Evolutionary conservation across 2,329 filamentous ascomycete species (phyloP).

Genomic region (Pyricularia sp.): DNA sequence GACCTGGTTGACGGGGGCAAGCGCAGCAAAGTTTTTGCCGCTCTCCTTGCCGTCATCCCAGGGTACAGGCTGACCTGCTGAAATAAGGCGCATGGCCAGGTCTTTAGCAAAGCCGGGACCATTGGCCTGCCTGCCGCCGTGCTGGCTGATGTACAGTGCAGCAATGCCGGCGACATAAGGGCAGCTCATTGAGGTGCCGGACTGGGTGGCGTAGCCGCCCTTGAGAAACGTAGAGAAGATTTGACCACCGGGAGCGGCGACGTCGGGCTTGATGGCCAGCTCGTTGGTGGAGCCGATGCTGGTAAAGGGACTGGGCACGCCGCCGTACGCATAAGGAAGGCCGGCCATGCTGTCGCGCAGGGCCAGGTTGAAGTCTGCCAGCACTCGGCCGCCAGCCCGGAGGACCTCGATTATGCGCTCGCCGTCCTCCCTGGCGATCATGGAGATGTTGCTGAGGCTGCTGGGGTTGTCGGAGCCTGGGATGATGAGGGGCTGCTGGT

Average conservation of each 20-base stretch:
- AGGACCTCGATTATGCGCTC: constrained; percentile 20
- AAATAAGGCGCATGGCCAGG: neutral
- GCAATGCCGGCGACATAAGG: constrained; percentile 35
- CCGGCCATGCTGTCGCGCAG: constrained; percentile 6
- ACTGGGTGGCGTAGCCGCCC: constrained; percentile 26
- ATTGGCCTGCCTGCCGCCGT: constrained; percentile 15
- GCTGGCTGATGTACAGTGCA: constrained; percentile 25
- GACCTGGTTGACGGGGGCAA: constrained; percentile 25
- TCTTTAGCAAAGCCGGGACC: neutral
- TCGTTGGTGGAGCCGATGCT: constrained; percentile 34
- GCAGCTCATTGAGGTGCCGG: constrained; percentile 45
- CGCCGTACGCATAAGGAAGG: constrained; percentile 15
- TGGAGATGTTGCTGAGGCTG: constrained; percentile 7
- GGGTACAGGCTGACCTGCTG: neutral
- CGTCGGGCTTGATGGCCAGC: constrained; percentile 30
- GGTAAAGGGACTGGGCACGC: constrained; percentile 27
- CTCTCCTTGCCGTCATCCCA: neutral
- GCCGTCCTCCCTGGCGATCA: constrained; percentile 17
- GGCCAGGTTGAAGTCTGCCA: constrained; percentile 14
- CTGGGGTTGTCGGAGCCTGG: neutral
- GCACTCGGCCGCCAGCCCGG: constrained; percentile 19
- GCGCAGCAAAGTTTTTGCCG: neutral
- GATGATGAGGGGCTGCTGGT: neutral
- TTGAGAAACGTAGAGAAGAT: constrained; percentile 36
- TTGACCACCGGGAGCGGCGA: constrained; percentile 31